Percentiles rank a stretch among this genome's conserved stretches.
These are phyloP conservation scores for Santalum album DNA, from an alignment of 164 flowering plant genomes.

Conservation along the genomic window DNA sequence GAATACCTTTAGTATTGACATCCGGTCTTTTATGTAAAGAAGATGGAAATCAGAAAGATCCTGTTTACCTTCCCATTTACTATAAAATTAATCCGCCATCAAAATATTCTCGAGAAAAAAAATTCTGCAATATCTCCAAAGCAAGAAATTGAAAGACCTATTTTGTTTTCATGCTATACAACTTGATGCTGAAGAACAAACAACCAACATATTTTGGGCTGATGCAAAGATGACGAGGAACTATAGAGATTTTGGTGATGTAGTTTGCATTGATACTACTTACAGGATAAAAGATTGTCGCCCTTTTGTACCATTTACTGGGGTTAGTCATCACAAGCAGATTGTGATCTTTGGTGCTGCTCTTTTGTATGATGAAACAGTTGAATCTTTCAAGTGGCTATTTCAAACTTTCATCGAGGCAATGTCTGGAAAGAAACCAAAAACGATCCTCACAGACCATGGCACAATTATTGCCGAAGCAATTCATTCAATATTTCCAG, in stretches of 20 bases:
- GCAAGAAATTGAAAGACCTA: constrained; percentile 19
- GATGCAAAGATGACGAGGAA: constrained; percentile 21
- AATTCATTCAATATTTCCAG: background rate
- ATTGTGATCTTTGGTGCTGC: constrained; percentile 4
- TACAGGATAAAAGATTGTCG: constrained; percentile 13
- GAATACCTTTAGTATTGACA: no score
- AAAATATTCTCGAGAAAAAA: constrained; percentile 4
- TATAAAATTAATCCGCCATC: constrained; percentile 10
- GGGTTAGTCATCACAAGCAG: background rate
- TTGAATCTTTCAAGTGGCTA: constrained; percentile 4
- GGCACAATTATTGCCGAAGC: background rate
- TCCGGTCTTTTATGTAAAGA: no score
- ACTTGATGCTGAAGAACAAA: constrained; percentile 19
- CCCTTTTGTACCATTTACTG: constrained; percentile 7
- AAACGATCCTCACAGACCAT: constrained; percentile 4
- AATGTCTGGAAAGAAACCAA: constrained; percentile 7
- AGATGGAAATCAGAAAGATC: no score
- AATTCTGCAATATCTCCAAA: constrained; percentile 21
- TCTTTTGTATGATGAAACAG: constrained; percentile 2
- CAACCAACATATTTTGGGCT: constrained; percentile 31
- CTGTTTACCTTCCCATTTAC: constrained; percentile 8
- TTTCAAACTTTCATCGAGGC: background rate
- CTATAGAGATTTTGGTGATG: constrained; percentile 23
- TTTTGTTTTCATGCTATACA: constrained; percentile 22
- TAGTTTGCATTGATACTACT: constrained; percentile 23